phyloP scores from a whole-genome alignment of 768 basidiomycete genomes.

The Pleurotus tuoliensis region DNA sequence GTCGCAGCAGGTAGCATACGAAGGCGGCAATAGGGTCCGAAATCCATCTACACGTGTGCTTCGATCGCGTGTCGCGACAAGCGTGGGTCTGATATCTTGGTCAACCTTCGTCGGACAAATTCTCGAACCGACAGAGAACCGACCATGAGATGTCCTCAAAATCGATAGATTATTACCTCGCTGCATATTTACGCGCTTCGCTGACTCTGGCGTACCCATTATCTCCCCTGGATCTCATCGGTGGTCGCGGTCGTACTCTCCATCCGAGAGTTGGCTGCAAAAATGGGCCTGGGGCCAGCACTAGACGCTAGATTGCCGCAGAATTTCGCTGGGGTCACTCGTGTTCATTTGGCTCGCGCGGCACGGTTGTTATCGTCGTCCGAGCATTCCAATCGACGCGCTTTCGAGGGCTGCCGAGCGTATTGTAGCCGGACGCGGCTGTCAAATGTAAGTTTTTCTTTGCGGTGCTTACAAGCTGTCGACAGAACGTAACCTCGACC shows the following conservation, averaged over 20 bases:
- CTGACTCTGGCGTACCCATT: not conserved
- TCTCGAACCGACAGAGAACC: slow-evolving; percentile 3
- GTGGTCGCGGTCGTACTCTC: not conserved
- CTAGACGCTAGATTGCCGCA: not conserved
- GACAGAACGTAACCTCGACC: too few species aligned
- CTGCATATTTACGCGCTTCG: not conserved
- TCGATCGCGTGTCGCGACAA: not conserved
- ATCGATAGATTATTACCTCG: slow-evolving; percentile 3
- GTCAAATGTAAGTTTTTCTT: not conserved
- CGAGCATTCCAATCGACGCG: not conserved
- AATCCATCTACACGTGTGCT: not conserved
- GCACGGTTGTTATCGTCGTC: not conserved
- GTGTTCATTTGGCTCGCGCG: not conserved
- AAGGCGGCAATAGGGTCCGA: not conserved
- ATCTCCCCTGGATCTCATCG: not conserved
- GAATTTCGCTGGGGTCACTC: not conserved
- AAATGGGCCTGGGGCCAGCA: not conserved
- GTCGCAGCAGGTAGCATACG: not conserved
- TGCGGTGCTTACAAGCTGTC: slow-evolving; percentile 2
- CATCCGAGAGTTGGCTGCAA: not conserved
- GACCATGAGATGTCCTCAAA: not conserved
- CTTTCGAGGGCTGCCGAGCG: not conserved
- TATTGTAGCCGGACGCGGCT: not conserved
- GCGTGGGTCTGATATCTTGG: not conserved
- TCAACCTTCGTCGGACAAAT: not conserved